A percentile compares a stretch with the other conserved stretches of the same genome.
Conservation (phyloP, 73 alveolate genomes). For the Tetrahymena elliotti region DNA sequence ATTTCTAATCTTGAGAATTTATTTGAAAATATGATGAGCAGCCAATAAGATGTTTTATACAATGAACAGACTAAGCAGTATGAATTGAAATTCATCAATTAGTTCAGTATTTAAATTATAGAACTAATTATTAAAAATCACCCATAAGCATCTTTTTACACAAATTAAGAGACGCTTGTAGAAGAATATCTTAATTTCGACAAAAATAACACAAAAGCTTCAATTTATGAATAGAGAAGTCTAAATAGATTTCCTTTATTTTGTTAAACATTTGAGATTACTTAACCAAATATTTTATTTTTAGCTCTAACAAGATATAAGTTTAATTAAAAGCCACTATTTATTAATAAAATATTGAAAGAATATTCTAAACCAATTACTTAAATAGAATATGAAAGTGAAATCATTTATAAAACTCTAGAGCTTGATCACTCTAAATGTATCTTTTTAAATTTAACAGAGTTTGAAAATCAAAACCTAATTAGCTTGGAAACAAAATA, state of each 20-base stretch:
- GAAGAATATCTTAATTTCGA: background rate
- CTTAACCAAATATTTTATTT: background rate
- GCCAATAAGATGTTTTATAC: background rate
- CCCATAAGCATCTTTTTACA: background rate
- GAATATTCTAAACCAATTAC: background rate
- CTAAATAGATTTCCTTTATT: background rate
- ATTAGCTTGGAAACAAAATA: background rate
- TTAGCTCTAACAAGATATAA: background rate
- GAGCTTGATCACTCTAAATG: background rate
- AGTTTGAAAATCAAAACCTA: no score
- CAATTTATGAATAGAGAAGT: background rate
- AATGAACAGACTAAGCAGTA: background rate
- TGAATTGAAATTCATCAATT: background rate
- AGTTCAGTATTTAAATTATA: background rate
- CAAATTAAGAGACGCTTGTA: background rate
- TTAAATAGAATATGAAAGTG: background rate
- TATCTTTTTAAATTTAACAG: no score
- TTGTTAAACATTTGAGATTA: background rate
- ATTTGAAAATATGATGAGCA: background rate
- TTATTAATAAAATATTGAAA: background rate
- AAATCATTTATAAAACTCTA: background rate
- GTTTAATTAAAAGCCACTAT: background rate
- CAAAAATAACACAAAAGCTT: no score
- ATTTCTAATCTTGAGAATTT: background rate
- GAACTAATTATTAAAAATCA: background rate